Evolutionary conservation across 2,329 filamentous ascomycete genomes (phyloP), one percentile per base, ranked within the genome.

Genomic region (Immersiporthe knoxdaviesiana): DNA sequence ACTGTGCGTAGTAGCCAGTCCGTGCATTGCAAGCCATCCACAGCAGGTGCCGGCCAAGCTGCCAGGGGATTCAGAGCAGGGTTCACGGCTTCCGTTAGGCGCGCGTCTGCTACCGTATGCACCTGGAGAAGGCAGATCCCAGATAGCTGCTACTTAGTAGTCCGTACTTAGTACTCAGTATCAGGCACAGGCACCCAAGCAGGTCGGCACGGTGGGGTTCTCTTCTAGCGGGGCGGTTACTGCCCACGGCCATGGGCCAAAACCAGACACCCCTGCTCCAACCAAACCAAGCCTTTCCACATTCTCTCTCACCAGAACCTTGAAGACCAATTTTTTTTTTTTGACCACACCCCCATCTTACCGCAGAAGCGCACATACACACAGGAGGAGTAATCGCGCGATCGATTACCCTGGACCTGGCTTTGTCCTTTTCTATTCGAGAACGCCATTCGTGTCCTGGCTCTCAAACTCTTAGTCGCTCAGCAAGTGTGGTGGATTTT

Each of bases 91-190:
- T 63, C 44, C 4, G 14, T 59, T 65, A 69, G 65, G 69, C 69
- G 69, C 69, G 69, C 69, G 69, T 71, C 64, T 68, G 59, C 59
- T 41, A 35, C 35, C 4, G 35, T 35, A 63, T 64, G 56, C 18
- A 37, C 27, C 18, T n/a, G n/a, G n/a, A n/a, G n/a, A n/a, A n/a
- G n/a, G n/a, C n/a, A n/a, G n/a, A n/a, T n/a, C n/a, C n/a, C n/a
- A n/a, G n/a, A n/a, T n/a, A n/a, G n/a, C n/a, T n/a, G n/a, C n/a
- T n/a, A n/a, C n/a, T n/a, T n/a, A n/a, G n/a, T n/a, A n/a, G n/a
- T n/a, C n/a, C n/a, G n/a, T n/a, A n/a, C n/a, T n/a, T n/a, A n/a
- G n/a, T n/a, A n/a, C n/a, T n/a, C n/a, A n/a, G n/a, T n/a, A n/a
- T n/a, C n/a, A n/a, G n/a, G n/a, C n/a, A n/a, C 52, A 62, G 58